Conservation (phyloP, 352 stramenopile species). For the Pythium coloratum region DNA sequence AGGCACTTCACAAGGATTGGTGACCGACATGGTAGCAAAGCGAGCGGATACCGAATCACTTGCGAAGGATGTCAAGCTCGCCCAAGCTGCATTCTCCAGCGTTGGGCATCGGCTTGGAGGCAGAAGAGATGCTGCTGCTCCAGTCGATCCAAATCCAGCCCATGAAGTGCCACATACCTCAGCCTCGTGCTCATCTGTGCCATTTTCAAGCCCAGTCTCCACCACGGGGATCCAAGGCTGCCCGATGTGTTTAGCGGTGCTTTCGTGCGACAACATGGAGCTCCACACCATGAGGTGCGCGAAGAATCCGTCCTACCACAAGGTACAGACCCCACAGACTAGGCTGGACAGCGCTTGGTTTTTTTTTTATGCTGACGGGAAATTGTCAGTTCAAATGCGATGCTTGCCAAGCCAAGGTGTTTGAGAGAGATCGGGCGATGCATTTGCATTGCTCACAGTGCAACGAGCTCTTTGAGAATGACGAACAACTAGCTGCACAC, state of each 20-base stretch:
- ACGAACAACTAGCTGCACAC: conserved; percentile 19
- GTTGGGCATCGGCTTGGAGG: conserved; percentile 28
- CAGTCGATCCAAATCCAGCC: background rate
- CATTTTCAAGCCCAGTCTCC: background rate
- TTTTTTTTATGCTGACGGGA: background rate
- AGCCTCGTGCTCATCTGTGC: background rate
- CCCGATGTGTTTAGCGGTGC: conserved; percentile 31
- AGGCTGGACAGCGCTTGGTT: too few relatives aligned
- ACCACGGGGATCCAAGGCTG: background rate
- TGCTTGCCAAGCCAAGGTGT: conserved; percentile 37
- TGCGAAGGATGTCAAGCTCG: conserved; percentile 25
- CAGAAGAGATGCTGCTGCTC: background rate
- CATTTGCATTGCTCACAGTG: conserved; percentile 52
- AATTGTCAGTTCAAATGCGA: conserved; percentile 39
- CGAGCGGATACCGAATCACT: conserved; percentile 17
- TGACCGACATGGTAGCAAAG: background rate
- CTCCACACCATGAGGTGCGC: conserved; percentile 47
- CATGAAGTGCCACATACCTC: background rate
- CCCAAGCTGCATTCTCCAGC: conserved; percentile 29
- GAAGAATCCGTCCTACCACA: conserved; percentile 52
- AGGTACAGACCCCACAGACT: conserved; percentile 26
- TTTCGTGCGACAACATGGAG: conserved; percentile 33
- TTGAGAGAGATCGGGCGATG: conserved; percentile 27
- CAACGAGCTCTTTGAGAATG: conserved; percentile 23
- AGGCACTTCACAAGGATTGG: background rate